Evolutionary conservation across 305 asterid genomes (phyloP).

Genomic region (Solanum hybrid): DNA sequence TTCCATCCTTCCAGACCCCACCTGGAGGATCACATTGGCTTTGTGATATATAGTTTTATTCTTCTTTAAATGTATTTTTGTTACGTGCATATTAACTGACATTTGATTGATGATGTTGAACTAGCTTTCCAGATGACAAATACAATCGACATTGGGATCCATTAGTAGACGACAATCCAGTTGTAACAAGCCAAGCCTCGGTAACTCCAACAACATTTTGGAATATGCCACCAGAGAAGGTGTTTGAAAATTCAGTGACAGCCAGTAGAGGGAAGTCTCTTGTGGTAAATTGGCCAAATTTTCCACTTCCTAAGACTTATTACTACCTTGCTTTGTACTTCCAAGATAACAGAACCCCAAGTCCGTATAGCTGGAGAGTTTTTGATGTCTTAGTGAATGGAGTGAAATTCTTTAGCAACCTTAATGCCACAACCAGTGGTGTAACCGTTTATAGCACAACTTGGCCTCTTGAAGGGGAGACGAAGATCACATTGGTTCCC

Average conservation of each 20-base stretch:
- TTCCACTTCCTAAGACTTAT: conserved; percentile 35
- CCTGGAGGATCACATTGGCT: background rate
- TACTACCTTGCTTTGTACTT: conserved; percentile 70
- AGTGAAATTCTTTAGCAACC: conserved; percentile 36
- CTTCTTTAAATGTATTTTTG: background rate
- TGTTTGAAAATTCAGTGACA: conserved; percentile 54
- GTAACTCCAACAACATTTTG: conserved; percentile 42
- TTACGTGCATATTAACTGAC: background rate
- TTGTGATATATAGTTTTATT: background rate
- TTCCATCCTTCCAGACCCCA: background rate
- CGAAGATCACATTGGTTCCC: conserved; percentile 45
- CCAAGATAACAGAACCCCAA: conserved; percentile 57
- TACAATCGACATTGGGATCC: conserved; percentile 75
- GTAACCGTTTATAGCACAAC: conserved; percentile 43
- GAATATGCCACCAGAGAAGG: conserved; percentile 69
- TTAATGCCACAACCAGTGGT: conserved; percentile 57
- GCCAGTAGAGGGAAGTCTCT: conserved; percentile 51
- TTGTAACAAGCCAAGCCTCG: conserved; percentile 39
- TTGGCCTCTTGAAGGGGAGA: conserved; percentile 62
- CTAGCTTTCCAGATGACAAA: conserved; percentile 74
- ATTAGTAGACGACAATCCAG: conserved; percentile 37
- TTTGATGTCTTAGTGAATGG: conserved; percentile 50
- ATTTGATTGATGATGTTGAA: conserved; percentile 6
- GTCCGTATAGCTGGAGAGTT: conserved; percentile 74
- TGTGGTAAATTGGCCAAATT: conserved; percentile 66